Base-by-base conservation (phyloP, 2,329 filamentous ascomycete species). In the Exophiala phaeomuriformis region DNA sequence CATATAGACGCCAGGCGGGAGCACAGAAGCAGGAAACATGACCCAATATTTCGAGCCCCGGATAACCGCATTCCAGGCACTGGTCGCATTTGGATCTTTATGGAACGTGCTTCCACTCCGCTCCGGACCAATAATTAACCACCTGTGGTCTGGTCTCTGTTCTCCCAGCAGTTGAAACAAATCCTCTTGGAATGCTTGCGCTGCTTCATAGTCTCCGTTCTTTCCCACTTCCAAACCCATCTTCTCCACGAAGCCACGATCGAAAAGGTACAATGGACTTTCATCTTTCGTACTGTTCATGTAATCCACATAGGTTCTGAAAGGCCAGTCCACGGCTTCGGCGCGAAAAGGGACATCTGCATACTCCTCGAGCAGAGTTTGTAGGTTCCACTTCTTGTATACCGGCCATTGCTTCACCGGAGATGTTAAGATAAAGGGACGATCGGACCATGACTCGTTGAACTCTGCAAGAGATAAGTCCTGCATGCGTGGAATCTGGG, bases 11-110 rank as follows among this genome's bases (percentile, higher is more conserved):
- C 91, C 91, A 0, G 91, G 91, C 0, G 83, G 80, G 4, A 77
- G 67, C 12, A 72, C 72, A 1, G 75, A 68, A 0, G 87, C 85
- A 0, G 89, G 90, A 66, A 97, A 97, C 89, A 97, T 94, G 68
- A 97, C 91, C 91, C 93, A 97, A 75, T 97, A 97, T 67, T 97
- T 97, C 33, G 85, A 82, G 3, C 91, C 93, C 55, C 85, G 82
- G 30, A 97, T 75, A 9, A 96, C 88, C 0, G 90, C 91, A 67
- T 97, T 97, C 93, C 91, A 97, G 0, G 93, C 91, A 63, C 83
- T 75, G 12, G 78, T 84, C 1, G 79, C 80, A 65, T 84, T 84
- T 2, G 81, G 82, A 63, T 84, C 82, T 68, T 96, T 96, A 74
- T 97, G 91, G 67, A 96, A 97, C 3, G 90, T 96, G 61, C 88